Evolutionary conservation across 75 land plant species (phyloP).

Genomic region (Ceratopteris richardii): DNA sequence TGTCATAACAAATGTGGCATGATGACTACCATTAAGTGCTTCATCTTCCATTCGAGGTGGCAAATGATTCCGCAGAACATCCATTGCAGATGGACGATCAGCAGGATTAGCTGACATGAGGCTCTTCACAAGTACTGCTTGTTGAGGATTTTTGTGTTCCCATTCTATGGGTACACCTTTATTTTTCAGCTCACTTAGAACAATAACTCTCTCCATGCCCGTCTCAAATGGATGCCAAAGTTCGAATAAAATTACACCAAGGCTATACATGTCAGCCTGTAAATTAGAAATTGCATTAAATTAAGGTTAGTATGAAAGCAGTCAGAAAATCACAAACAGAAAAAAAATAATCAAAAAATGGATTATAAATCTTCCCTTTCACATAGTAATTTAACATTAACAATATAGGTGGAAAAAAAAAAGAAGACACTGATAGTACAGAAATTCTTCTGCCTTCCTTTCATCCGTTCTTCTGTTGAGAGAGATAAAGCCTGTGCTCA

Average conservation of each 20-base stretch:
- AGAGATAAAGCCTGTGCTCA: no score
- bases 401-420: neutral
- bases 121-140: constrained; percentile 52
- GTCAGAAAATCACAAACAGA: no score
- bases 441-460: no score
- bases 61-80: constrained; percentile 60
- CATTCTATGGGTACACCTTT: constrained; percentile 64
- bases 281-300: no score
- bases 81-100: constrained; percentile 84
- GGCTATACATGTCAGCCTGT: constrained; percentile 96
- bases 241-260: constrained; percentile 90
- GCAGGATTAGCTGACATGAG: constrained; percentile 76
- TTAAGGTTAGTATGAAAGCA: neutral
- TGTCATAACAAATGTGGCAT: no score
- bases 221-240: constrained; percentile 91
- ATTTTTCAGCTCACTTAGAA: constrained; percentile 72
- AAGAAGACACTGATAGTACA: no score
- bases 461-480: no score
- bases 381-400: neutral
- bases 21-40: constrained; percentile 58
- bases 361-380: no score
- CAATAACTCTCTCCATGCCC: constrained; percentile 69
- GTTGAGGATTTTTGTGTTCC: constrained; percentile 61
- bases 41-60: constrained; percentile 94
- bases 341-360: no score